phyloP scores from a whole-genome alignment of 352 stramenopile genomes.

The Globisporangium parvum region DNA sequence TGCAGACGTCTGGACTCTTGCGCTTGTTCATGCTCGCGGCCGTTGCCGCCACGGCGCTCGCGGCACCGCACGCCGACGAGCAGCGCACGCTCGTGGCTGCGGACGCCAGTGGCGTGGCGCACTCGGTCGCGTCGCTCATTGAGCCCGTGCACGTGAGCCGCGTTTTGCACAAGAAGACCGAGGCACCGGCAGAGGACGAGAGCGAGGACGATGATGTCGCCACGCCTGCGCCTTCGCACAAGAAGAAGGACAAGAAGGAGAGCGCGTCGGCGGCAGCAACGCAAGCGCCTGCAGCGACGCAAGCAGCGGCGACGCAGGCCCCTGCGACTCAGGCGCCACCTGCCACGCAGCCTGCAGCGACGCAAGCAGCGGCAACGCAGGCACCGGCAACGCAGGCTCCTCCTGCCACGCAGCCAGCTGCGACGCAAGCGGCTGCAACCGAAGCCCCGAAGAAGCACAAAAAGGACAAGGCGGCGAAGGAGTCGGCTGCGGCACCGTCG shows the following conservation, averaged over 20 bases:
- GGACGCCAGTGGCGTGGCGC: slow-evolving; percentile 13
- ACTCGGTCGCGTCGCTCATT: slow-evolving; percentile 13
- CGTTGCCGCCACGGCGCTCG: slow-evolving; percentile 35
- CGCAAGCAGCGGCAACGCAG: background rate
- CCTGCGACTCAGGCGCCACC: slow-evolving; percentile 11
- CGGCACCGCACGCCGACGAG: slow-evolving; percentile 14
- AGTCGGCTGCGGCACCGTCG: background rate
- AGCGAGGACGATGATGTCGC: slow-evolving; percentile 17
- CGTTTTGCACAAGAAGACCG: slow-evolving; percentile 24
- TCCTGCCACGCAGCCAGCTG: slow-evolving; percentile 6
- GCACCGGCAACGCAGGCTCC: slow-evolving; percentile 10
- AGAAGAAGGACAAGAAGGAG: slow-evolving; percentile 30
- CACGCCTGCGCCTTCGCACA: slow-evolving; percentile 9
- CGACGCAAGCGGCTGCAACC: slow-evolving; percentile 8
- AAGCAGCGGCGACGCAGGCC: slow-evolving; percentile 4
- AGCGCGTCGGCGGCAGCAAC: slow-evolving; percentile 4
- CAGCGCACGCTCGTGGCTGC: slow-evolving; percentile 14
- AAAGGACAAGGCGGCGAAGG: slow-evolving; percentile 22
- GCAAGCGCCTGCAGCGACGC: slow-evolving; percentile 25
- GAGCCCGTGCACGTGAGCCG: slow-evolving; percentile 23
- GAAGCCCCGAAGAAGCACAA: slow-evolving; percentile 22
- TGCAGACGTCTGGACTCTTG: slow-evolving; percentile 53
- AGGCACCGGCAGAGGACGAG: slow-evolving; percentile 11
- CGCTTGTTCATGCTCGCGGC: slow-evolving; percentile 45
- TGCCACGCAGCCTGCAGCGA: slow-evolving; percentile 7